phyloP scores from a whole-genome alignment of 495 filamentous ascomycete genomes.

The Pyrenula massariospora region DNA sequence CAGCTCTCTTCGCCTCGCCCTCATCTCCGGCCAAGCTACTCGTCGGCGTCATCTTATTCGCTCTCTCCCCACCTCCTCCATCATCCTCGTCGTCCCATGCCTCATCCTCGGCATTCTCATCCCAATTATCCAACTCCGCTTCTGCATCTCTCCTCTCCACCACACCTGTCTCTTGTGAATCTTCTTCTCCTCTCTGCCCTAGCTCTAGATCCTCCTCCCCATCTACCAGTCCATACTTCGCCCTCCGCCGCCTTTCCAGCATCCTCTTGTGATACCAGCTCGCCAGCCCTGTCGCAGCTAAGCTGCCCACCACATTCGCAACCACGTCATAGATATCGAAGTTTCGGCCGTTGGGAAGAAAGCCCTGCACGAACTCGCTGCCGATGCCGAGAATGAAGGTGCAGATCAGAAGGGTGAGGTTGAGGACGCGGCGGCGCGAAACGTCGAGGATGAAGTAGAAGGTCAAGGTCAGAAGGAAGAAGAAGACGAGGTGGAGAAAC shows the following conservation, averaged over 20 bases:
- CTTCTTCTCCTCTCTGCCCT: constrained; percentile 35
- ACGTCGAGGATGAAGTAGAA: constrained; percentile 99
- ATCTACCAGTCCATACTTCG: constrained; percentile 57
- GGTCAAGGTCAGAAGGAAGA: constrained; percentile 72
- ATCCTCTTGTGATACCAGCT: constrained; percentile 91
- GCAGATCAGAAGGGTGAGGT: constrained; percentile 74
- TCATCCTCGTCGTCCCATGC: constrained; percentile 1
- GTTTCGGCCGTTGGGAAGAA: constrained; percentile 66
- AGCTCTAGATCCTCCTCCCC: constrained; percentile 45
- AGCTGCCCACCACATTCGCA: constrained; percentile 76
- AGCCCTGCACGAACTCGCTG: constrained; percentile 73
- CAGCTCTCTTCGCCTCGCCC: background rate
- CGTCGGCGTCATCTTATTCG: background rate
- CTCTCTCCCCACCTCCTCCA: background rate
- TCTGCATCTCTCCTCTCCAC: constrained; percentile 38
- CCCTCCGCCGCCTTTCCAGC: constrained; percentile 75
- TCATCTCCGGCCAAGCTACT: background rate
- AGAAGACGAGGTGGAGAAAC: constrained; percentile 74
- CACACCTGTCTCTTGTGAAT: constrained; percentile 45
- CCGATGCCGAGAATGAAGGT: constrained; percentile 64
- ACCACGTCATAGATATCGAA: constrained; percentile 83
- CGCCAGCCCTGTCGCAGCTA: constrained; percentile 58
- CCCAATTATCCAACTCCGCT: constrained; percentile 72
- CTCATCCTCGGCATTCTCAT: constrained; percentile 32
- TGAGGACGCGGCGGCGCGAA: constrained; percentile 66